Conservation (phyloP, 768 basidiomycete genomes). For the Panus rudis region DNA sequence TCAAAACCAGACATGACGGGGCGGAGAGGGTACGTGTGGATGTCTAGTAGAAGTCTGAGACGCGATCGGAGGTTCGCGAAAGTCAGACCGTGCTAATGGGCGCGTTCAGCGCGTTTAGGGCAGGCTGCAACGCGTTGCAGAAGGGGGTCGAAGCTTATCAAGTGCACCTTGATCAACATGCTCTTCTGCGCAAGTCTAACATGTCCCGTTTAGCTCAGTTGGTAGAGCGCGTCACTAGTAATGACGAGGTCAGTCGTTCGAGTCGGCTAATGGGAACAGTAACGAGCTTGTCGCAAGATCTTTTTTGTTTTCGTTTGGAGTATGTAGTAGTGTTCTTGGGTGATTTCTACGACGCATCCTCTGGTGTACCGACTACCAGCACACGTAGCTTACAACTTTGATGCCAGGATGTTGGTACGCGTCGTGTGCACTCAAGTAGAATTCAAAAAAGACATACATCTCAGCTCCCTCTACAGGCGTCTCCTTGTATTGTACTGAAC, state of each 20-base stretch:
- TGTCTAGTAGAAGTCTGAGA: neutral
- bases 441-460: too few relatives aligned
- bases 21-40: neutral
- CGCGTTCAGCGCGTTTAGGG: constrained; percentile 8
- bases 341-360: constrained; percentile 1
- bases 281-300: neutral
- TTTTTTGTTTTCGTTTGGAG: neutral
- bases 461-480: neutral
- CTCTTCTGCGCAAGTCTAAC: neutral
- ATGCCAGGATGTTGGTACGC: too few relatives aligned
- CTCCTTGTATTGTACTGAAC: too few relatives aligned
- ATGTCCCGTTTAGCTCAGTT: constrained; percentile 23
- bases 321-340: neutral
- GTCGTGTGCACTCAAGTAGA: too few relatives aligned
- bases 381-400: too few relatives aligned
- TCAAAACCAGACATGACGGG: constrained; percentile 82
- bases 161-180: neutral
- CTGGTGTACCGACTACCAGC: too few relatives aligned
- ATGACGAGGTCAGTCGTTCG: constrained; percentile 67
- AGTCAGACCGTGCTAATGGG: constrained; percentile 4
- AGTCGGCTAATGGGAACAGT: constrained; percentile 40
- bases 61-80: neutral
- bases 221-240: constrained; percentile 61
- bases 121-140: constrained; percentile 8
- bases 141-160: constrained; percentile 8